These are phyloP conservation scores for Colletotrichum costaricense DNA, from an alignment of 2,329 filamentous ascomycete species.

Conservation along the genomic window DNA sequence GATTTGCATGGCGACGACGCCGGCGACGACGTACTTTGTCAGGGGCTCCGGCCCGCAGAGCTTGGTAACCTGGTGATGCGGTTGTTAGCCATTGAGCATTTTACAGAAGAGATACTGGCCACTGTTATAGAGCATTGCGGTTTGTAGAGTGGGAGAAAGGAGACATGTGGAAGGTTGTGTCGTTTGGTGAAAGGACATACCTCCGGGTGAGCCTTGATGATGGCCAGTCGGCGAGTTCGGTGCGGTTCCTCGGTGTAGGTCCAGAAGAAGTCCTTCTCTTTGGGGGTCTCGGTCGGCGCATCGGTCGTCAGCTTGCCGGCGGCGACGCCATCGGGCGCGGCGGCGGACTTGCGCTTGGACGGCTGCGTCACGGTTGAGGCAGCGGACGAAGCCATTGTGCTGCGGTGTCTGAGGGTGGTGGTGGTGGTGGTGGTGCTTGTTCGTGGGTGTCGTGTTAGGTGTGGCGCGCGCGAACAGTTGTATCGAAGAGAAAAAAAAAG, in stretches of 20 bases:
- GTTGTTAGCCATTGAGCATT: background rate
- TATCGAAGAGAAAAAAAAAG: background rate
- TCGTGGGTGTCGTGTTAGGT: background rate
- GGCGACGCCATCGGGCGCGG: slow-evolving; percentile 38
- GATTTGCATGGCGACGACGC: slow-evolving; percentile 86
- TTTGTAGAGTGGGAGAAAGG: slow-evolving; percentile 1
- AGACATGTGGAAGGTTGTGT: background rate
- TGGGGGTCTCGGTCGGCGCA: slow-evolving; percentile 40
- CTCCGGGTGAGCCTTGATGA: slow-evolving; percentile 98
- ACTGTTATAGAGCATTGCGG: slow-evolving; percentile 5
- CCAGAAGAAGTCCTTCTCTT: slow-evolving; percentile 86
- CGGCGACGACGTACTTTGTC: slow-evolving; percentile 91
- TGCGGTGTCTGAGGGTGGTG: background rate
- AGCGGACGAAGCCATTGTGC: slow-evolving; percentile 43
- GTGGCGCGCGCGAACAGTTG: background rate
- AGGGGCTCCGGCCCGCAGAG: slow-evolving; percentile 95
- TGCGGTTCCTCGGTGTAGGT: slow-evolving; percentile 99
- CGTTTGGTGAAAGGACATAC: slow-evolving; percentile 56
- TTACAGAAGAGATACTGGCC: background rate
- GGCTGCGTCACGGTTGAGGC: slow-evolving; percentile 48
- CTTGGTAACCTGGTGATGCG: slow-evolving; percentile 81
- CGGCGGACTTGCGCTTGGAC: slow-evolving; percentile 40
- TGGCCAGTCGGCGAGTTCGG: slow-evolving; percentile 87
- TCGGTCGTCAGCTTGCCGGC: slow-evolving; percentile 38
- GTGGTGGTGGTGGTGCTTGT: background rate